phyloP scores from a whole-genome alignment of 331 rosid species.

The Pyrus hybrid region DNA sequence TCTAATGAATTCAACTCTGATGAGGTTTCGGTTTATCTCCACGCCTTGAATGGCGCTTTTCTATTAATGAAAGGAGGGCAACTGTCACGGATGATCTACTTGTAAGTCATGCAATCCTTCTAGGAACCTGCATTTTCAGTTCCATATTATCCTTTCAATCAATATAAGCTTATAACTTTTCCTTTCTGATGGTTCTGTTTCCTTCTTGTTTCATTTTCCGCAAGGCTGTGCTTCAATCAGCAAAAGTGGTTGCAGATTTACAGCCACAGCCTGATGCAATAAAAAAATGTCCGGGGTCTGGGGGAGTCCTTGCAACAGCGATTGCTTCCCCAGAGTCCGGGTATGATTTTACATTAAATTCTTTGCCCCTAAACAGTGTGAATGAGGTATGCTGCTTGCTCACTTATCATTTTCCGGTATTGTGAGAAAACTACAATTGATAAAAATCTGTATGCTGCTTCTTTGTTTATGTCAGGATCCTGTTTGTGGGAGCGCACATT shows the following conservation, averaged over 20 bases:
- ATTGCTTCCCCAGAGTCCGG: constrained; percentile 46
- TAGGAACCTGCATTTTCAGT: constrained; percentile 19
- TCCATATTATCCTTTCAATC: constrained; percentile 5
- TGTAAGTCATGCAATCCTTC: constrained; percentile 29
- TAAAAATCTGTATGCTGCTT: background rate
- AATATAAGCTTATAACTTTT: background rate
- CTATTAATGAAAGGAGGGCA: constrained; percentile 44
- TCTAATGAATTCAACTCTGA: constrained; percentile 23
- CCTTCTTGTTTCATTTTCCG: constrained; percentile 4
- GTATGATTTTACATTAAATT: constrained; percentile 53
- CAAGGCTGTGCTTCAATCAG: constrained; percentile 56
- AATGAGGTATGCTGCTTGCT: constrained; percentile 42
- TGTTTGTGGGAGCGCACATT: constrained; percentile 74
- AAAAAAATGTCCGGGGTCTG: constrained; percentile 36
- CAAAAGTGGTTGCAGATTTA: constrained; percentile 39
- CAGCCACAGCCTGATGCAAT: constrained; percentile 51
- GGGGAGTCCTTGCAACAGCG: constrained; percentile 51
- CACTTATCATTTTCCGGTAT: background rate
- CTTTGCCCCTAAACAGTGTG: constrained; percentile 46
- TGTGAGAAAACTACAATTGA: background rate
- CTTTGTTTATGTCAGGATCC: constrained; percentile 40
- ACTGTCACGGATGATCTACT: constrained; percentile 23
- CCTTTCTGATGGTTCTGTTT: background rate
- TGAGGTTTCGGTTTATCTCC: constrained; percentile 37
- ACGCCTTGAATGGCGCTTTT: constrained; percentile 44